These are phyloP conservation scores for Hypoxylon rickii DNA, from an alignment of 495 filamentous ascomycete species.

Conservation along the genomic window DNA sequence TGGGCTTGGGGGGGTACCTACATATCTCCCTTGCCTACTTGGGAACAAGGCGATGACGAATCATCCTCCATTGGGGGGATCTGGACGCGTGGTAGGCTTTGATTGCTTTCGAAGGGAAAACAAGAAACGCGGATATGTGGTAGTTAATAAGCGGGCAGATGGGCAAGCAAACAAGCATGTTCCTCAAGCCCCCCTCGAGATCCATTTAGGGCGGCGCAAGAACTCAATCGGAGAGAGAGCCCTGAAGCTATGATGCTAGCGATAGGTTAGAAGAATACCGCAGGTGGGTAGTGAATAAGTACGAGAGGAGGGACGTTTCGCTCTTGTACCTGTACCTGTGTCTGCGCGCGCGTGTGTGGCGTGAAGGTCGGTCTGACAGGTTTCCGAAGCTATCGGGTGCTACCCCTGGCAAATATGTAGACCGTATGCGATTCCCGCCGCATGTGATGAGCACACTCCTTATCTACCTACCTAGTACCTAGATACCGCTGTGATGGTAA, in stretches of 20 bases:
- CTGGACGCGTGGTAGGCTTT: background rate
- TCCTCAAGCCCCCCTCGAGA: background rate
- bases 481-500: slow-evolving; percentile 1
- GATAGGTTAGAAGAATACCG: background rate
- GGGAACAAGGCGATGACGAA: slow-evolving; percentile 1
- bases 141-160: background rate
- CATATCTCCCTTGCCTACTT: background rate
- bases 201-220: slow-evolving; percentile 2
- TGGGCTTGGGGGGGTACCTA: background rate
- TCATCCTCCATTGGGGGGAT: background rate
- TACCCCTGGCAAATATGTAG: slow-evolving; percentile 26
- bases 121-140: too few species aligned
- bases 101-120: too few species aligned
- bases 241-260: background rate
- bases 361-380: slow-evolving; percentile 19
- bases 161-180: slow-evolving; percentile 9
- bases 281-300: background rate
- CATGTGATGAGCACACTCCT: slow-evolving; percentile 25
- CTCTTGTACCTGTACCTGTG: background rate
- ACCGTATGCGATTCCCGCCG: background rate
- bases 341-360: background rate
- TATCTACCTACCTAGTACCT: too few species aligned
- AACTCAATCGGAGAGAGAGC: slow-evolving; percentile 12
- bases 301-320: background rate
- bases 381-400: slow-evolving; percentile 32